Base-by-base conservation (phyloP, 768 basidiomycete genomes). In the Auriculariales sp. region DNA sequence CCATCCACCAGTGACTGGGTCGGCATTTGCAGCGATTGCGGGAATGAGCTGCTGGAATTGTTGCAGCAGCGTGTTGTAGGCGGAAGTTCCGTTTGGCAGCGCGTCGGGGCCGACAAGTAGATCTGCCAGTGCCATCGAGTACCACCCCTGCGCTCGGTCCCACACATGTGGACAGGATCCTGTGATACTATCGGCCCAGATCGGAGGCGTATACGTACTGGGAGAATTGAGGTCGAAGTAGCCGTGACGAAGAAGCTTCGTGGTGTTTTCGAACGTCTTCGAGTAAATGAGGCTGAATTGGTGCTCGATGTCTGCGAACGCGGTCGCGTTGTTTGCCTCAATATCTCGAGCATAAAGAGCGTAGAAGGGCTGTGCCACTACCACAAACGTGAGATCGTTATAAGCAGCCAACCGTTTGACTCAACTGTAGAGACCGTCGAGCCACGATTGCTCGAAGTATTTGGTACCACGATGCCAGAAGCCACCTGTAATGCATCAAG, bases 101-200 rank as follows among this genome's bases (percentile, higher is more conserved):
- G 68, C 62, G 31, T 68, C 68, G n/a, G n/a, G n/a, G n/a, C n/a
- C n/a, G n/a, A n/a, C n/a, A 15, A 73, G 57, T 9, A 67, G 57
- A 56, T 74, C 72, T 19, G 70, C 73, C 28, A 73, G 65, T 2
- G 71, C 71, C 71, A 73, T 73, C 28, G 59, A 55, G 55, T 69
- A 74, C 72, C 72, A 59, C 7, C 71, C 72, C 12, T 73, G 52
- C 0, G 71, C 70, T n/a, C 71, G 70, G 45, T 68, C 68, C 71
- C 72, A 73, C 5, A 73, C 67, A 49, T 72, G 68, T 4, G 71
- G 70, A 3, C 68, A 70, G 50, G 71, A 69, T 0, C 72, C 73
- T 1, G 70, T 62, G 55, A 71, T 70, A 0, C 67, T 51, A 9
- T 65, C 66, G 3, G 73, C 71, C 72, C 73, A 74, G 19, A 62